These are phyloP conservation scores for Symmetrospora coprosmae DNA, from an alignment of 768 basidiomycete genomes.

Conservation along the genomic window DNA sequence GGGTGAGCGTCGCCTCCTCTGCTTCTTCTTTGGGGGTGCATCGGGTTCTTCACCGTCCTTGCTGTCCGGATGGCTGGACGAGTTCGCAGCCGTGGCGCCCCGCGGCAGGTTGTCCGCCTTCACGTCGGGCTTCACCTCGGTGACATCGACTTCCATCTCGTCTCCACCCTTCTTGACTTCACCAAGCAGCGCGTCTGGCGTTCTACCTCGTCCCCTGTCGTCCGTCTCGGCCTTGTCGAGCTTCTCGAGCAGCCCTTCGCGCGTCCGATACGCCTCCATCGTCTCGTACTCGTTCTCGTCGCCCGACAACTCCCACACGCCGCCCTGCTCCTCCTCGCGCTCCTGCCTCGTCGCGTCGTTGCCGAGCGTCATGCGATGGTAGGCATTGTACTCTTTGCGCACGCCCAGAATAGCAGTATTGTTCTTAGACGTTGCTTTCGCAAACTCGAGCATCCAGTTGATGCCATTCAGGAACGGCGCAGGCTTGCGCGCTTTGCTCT, in stretches of 20 bases:
- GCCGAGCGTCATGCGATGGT: constrained; percentile 8
- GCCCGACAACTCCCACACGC: constrained; percentile 6
- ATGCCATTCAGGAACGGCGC: constrained; percentile 11
- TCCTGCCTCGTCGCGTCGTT: background rate
- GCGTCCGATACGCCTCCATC: background rate
- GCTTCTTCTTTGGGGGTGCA: background rate
- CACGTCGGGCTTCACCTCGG: background rate
- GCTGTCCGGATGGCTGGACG: background rate
- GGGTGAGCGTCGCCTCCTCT: constrained; percentile 2
- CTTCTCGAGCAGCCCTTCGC: background rate
- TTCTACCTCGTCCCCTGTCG: constrained; percentile 12
- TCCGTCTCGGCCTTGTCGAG: background rate
- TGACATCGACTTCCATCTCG: background rate
- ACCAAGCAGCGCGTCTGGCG: background rate
- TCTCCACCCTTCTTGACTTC: background rate
- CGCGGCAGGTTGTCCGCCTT: too few relatives aligned
- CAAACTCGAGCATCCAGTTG: constrained; percentile 19
- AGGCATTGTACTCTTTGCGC: background rate
- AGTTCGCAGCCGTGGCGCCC: too few relatives aligned
- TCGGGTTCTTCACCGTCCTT: background rate
- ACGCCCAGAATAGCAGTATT: constrained; percentile 6
- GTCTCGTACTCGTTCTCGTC: constrained; percentile 13
- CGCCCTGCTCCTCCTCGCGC: constrained; percentile 9
- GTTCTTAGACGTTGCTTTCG: background rate
- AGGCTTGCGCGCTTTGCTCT: constrained; percentile 10